phyloP scores from a whole-genome alignment of 1,284 basidiomycete genomes.

The Termitomyces sp. region DNA sequence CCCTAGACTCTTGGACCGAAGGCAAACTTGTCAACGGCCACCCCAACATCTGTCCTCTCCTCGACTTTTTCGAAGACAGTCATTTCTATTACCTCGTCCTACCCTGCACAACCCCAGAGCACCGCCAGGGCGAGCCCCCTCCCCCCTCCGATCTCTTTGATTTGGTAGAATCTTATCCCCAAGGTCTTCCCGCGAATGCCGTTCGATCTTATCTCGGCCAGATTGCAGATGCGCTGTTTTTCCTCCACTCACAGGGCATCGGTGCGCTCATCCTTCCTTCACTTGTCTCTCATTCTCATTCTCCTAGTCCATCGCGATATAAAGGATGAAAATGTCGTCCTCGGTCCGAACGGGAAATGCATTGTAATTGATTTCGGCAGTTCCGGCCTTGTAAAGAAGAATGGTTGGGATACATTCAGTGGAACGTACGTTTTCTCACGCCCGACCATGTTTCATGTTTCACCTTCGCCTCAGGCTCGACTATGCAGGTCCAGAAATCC shows the following conservation, averaged over 20 bases:
- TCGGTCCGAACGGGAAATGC: constrained; percentile 69
- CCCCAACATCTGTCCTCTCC: constrained; percentile 88
- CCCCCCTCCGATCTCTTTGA: constrained; percentile 89
- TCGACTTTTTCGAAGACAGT: constrained; percentile 97
- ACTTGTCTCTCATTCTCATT: constrained; percentile 1
- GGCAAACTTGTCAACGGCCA: constrained; percentile 75
- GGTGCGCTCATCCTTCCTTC: constrained; percentile 38
- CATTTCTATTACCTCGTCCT: constrained; percentile 94
- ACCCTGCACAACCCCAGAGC: constrained; percentile 64
- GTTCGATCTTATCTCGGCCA: constrained; percentile 89
- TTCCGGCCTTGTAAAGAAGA: constrained; percentile 80
- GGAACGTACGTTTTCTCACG: constrained; percentile 65
- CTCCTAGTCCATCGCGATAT: constrained; percentile 89
- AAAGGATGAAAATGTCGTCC: constrained; percentile 96
- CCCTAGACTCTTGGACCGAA: constrained; percentile 52
- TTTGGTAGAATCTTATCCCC: constrained; percentile 85
- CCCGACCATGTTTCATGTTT: constrained; percentile 2
- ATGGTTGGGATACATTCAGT: constrained; percentile 93
- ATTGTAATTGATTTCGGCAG: constrained; percentile 97
- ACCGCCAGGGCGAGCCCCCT: constrained; percentile 41
- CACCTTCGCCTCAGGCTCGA: constrained; percentile 57
- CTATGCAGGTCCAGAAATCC: constrained; percentile 95
- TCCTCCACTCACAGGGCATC: constrained; percentile 88
- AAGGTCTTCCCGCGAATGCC: constrained; percentile 74
- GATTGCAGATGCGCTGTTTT: constrained; percentile 87